A percentile compares a stretch with the other conserved stretches of the same genome.
These are phyloP conservation scores for Telfairia occidentalis DNA, from an alignment of 331 rosid genomes.

Conservation along the genomic window DNA sequence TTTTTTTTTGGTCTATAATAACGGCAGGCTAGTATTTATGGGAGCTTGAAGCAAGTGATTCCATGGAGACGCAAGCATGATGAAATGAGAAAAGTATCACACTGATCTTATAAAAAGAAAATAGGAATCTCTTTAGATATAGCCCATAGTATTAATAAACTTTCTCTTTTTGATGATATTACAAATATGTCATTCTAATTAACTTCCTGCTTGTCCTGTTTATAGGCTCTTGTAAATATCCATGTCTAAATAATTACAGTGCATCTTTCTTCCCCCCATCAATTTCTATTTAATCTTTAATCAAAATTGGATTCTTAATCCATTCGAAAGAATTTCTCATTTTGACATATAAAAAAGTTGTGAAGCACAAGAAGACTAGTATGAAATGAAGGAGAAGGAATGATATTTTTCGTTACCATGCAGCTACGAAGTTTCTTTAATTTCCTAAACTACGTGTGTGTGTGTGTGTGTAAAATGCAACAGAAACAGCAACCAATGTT, in stretches of 20 bases:
- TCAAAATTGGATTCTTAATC: too few relatives aligned
- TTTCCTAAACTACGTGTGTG: neutral
- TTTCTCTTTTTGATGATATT: neutral
- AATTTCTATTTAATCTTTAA: neutral
- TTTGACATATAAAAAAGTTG: too few relatives aligned
- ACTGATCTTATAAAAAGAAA: neutral
- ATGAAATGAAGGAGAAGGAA: too few relatives aligned
- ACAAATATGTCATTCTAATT: neutral
- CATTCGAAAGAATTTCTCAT: too few relatives aligned
- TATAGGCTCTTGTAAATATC: neutral
- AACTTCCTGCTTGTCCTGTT: neutral
- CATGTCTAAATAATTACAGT: neutral
- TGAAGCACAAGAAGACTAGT: too few relatives aligned
- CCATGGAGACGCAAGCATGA: slow-evolving; percentile 69
- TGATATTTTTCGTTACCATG: neutral
- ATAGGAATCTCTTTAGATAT: neutral
- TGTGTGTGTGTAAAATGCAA: neutral
- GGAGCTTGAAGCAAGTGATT: slow-evolving; percentile 74
- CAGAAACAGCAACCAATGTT: neutral
- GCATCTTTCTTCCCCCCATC: too few relatives aligned
- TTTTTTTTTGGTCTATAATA: slow-evolving; percentile 3
- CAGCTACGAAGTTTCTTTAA: neutral
- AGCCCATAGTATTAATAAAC: neutral
- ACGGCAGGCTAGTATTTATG: slow-evolving; percentile 58
- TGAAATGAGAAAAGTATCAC: neutral